A percentile compares a stretch with the other conserved stretches of the same genome.
These are phyloP conservation scores for Cercospora berteroae DNA, from an alignment of 2,329 filamentous ascomycete genomes.

Conservation along the genomic window DNA sequence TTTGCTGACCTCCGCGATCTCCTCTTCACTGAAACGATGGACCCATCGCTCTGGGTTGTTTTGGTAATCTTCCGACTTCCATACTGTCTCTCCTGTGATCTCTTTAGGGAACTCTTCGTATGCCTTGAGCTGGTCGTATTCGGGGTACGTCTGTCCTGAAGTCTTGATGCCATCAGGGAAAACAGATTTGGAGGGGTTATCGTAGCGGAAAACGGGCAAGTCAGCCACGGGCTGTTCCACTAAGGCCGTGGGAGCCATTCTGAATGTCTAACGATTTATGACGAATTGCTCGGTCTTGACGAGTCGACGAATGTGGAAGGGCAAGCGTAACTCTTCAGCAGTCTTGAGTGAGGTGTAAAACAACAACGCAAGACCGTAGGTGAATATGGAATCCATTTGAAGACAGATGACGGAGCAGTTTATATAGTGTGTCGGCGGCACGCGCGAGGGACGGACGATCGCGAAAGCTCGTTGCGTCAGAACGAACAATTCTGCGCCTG, in stretches of 20 bases:
- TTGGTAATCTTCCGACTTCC: constrained; percentile 65
- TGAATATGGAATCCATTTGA: constrained; percentile 19
- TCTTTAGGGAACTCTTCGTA: constrained; percentile 69
- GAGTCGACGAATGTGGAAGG: constrained; percentile 32
- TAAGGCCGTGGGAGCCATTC: constrained; percentile 26
- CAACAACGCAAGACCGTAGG: constrained; percentile 20
- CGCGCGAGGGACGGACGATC: constrained; percentile 16
- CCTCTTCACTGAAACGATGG: constrained; percentile 64
- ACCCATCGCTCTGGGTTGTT: constrained; percentile 68
- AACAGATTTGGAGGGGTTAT: constrained; percentile 46
- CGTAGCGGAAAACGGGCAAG: constrained; percentile 23
- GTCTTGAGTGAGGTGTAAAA: constrained; percentile 19
- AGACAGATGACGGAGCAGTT: constrained; percentile 10
- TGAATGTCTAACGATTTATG: not conserved
- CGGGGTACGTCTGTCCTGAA: constrained; percentile 69
- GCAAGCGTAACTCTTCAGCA: constrained; percentile 23
- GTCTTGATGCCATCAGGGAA: constrained; percentile 68
- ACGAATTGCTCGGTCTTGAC: constrained; percentile 40
- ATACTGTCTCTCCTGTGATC: constrained; percentile 70
- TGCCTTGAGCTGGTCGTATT: constrained; percentile 62
- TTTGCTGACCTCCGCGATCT: constrained; percentile 64
- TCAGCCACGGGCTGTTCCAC: constrained; percentile 21
- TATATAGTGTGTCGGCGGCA: constrained; percentile 15
- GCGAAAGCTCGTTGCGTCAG: constrained; percentile 20
- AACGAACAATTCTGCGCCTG: constrained; percentile 2